phyloP scores from a whole-genome alignment of 2,329 filamentous ascomycete species.

The Rhinocladiella mackenziei region DNA sequence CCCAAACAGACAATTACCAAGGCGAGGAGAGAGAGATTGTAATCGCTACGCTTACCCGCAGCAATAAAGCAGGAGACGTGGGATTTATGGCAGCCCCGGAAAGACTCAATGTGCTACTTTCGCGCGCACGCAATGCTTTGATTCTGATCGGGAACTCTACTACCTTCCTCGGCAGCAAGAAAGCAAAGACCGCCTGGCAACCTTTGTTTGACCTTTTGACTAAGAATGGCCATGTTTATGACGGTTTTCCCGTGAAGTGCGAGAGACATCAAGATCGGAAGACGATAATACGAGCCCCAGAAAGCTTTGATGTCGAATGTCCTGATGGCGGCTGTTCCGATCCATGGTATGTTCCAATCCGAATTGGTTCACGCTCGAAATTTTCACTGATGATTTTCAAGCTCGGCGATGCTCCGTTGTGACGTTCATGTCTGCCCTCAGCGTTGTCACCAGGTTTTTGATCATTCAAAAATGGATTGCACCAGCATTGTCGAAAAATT shows the following conservation, averaged over 20 bases:
- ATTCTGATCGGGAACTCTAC: slow-evolving; percentile 67
- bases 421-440: slow-evolving; percentile 56
- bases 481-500: slow-evolving; percentile 39
- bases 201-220: slow-evolving; percentile 57
- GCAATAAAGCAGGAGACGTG: slow-evolving; percentile 61
- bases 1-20: slow-evolving; percentile 67
- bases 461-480: slow-evolving; percentile 57
- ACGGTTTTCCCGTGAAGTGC: slow-evolving; percentile 60
- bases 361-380: background rate
- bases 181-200: slow-evolving; percentile 56
- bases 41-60: slow-evolving; percentile 63
- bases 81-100: slow-evolving; percentile 66
- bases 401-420: slow-evolving; percentile 48
- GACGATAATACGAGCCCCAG: slow-evolving; percentile 45
- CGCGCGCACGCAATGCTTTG: slow-evolving; percentile 60
- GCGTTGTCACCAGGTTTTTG: slow-evolving; percentile 58
- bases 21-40: slow-evolving; percentile 71
- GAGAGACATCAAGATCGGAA: slow-evolving; percentile 54
- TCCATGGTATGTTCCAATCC: slow-evolving; percentile 49
- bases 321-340: slow-evolving; percentile 67
- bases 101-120: slow-evolving; percentile 66
- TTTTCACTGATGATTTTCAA: slow-evolving; percentile 38
- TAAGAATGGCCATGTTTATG: slow-evolving; percentile 49
- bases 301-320: slow-evolving; percentile 59
- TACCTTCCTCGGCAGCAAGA: slow-evolving; percentile 60